phyloP scores from a whole-genome alignment of 768 basidiomycete genomes.

The Phaffia australis region DNA sequence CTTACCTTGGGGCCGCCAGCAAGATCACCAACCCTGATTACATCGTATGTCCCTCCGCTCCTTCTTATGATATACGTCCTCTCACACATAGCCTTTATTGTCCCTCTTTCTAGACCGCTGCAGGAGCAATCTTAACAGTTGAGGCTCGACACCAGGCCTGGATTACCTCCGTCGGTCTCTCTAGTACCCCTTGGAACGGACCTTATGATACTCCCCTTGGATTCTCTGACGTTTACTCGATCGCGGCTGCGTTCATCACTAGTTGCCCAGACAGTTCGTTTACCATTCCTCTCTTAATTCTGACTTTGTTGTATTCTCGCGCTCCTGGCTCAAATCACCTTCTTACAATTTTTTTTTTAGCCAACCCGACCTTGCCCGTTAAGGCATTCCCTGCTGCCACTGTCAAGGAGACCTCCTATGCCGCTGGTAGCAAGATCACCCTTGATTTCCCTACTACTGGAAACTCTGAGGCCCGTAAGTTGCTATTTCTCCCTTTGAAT shows the following conservation, averaged over 20 bases:
- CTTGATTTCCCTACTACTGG: conserved; percentile 37
- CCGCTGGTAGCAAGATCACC: conserved; percentile 34
- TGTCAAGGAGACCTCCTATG: conserved; percentile 27
- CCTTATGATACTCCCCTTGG: conserved; percentile 48
- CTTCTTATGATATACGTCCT: not conserved
- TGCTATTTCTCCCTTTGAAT: not conserved
- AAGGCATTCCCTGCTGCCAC: conserved; percentile 48
- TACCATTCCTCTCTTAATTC: no score
- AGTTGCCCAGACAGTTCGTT: conserved; percentile 42
- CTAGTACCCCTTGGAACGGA: conserved; percentile 49
- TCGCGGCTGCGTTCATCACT: conserved; percentile 45
- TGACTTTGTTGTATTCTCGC: no score
- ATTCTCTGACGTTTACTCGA: conserved; percentile 45
- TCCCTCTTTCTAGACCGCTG: conserved; percentile 45
- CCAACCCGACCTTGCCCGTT: conserved; percentile 48
- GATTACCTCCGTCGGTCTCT: conserved; percentile 47
- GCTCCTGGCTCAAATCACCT: no score
- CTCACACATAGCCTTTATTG: not conserved
- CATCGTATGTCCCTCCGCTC: not conserved
- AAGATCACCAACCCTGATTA: conserved; percentile 16
- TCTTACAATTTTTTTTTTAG: conserved; percentile 9
- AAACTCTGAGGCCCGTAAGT: conserved; percentile 12
- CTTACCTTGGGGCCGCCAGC: conserved; percentile 48
- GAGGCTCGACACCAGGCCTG: conserved; percentile 57
- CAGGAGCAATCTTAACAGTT: conserved; percentile 53